Base-by-base conservation (phyloP, 2,329 filamentous ascomycete genomes). In the Microdochium bolleyi region DNA sequence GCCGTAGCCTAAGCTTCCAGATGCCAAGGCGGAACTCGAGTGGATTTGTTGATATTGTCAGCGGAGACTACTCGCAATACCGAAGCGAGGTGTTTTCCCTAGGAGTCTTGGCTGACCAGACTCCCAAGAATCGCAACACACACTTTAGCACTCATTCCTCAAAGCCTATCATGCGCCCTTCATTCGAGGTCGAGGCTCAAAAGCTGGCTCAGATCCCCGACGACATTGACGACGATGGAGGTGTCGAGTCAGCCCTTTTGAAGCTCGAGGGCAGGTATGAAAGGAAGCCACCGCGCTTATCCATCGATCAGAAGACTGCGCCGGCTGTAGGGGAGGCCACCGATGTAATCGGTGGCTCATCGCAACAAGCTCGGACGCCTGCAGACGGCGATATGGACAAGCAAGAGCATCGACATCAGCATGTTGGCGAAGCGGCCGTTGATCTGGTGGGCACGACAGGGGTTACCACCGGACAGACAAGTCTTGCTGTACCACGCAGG, bases 191-290 rank as follows among this genome's bases (percentile, higher is more conserved):
- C 2, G 91, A 95, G 61, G 89, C 95, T 1, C 85, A 92, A 54
- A 89, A 89, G 60, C 81, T 99, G 52, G 89, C 92, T 2, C 85
- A 88, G 52, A 89, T 97, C 24, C 90, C 92, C 0, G 92, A 96
- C 63, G 89, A 95, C 37, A 66, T 73, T 16, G 80, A 85, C 55
- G 85, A 87, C 48, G 89, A 95, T 63, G 90, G 90, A 7, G 92
- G 92, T 13, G 85, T 97, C 24, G 94, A 97, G 64, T 91, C 92
- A n/a, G 89, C 94, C 0, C 69, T 99, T 50, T 71, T 92, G 60
- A 99, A 97, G 63, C 77, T 99, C 0, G 94, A 99, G 71, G 94
- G 94, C 10, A 92, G 83, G 59, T 94, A 86, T 60, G 79, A 86
- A 64, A 84, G 78, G 59, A 81, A 68, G 60, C 56, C 66, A 0